Base-by-base conservation (phyloP, 768 basidiomycete species). In the Russula griseocarnosa region DNA sequence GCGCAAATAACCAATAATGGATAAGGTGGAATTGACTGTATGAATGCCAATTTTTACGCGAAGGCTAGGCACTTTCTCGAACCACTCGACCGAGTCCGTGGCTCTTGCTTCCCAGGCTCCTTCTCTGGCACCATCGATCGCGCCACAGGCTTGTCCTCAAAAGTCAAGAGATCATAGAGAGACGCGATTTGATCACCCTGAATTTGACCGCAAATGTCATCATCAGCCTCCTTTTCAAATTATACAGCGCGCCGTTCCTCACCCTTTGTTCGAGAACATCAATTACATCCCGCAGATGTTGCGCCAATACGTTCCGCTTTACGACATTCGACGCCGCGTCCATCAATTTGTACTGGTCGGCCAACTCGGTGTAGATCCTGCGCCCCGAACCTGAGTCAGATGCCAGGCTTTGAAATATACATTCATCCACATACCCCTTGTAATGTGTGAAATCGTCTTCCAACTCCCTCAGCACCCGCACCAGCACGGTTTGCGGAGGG, bases 371-470 rank as follows among this genome's bases (percentile, higher is more conserved):
- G 69, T 98, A 99, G 54, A 97, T 86, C 69, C 96, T 98, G 70
- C 53, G 32, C 24, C 11, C 40, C 67, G 50, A 8, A n/a, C 51
- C 58, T 46, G 20, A 38, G 49, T 61, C 60, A 24, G 26, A 47
- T 16, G 10, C 52, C 61, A 65, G 26, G 11, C 7, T 5, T 42
- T 51, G 60, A n/a, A 47, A 42, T 52, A 53, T 62, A 20, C 40
- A 36, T 8, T 22, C 2, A 28, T 28, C 4, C 26, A 77, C 86
- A 32, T 68, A 98, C 97, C 88, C 86, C 76, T 93, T 97, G 74
- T 95, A 96, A 75, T 94, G 92, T 40, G 84, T 84, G 71, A 98
- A 98, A 72, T 99, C 96, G 65, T 94, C 94, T 72, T 98, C 96
- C 9, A 99, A 79, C 74, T 96, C 93, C 64, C 88, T 74, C 34